Evolutionary conservation across 768 basidiomycete genomes (phyloP), one percentile per base, ranked within the genome.

Genomic region (Serendipita sp.): DNA sequence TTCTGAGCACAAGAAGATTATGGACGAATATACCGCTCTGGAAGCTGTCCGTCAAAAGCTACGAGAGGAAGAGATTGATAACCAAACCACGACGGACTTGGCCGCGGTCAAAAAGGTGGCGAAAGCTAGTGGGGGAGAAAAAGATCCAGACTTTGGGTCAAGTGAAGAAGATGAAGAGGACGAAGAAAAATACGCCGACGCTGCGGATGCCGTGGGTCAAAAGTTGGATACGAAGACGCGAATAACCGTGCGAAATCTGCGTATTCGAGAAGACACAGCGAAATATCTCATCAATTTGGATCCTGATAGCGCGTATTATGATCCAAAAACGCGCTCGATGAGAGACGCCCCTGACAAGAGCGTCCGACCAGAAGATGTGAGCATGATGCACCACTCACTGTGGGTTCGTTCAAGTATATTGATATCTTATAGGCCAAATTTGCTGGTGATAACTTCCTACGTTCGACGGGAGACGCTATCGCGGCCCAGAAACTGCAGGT

Each of bases 311-410:
- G 96, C 96, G 7, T 97, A 98, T 76, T 99, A 99, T 71, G 96
- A 99, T 70, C 96, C 96, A 51, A 99, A 99, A 77, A 98, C 96
- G 13, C 86, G 96, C 70, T 97, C 95, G 4, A 99, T 99, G 96
- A 87, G 96, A 74, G 96, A 99, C 69, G 94, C 95, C 43, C 96
- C 95, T 0, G 64, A 84, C 14, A 82, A 81, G 71, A 81, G 83
- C 67, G 76, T 89, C 26, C 77, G 83, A 3, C 75, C 89, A n/a
- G 92, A 95, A 73, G 95, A 98, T 69, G 93, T 94, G 70, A 60
- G 87, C 75, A 5, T 41, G 24, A 13, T 58, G 24, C 24, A 2
- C 30, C 63, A 34, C 42, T 62, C 41, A 64, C 30, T 34, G 3
- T 22, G n/a, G n/a, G n/a, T 34, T 14, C 24, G 22, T 60, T 44